A percentile compares a stretch with the other conserved stretches of the same genome.
Conservation (phyloP, 1,284 basidiomycete genomes). For the Cryptococcus maquisensis region DNA sequence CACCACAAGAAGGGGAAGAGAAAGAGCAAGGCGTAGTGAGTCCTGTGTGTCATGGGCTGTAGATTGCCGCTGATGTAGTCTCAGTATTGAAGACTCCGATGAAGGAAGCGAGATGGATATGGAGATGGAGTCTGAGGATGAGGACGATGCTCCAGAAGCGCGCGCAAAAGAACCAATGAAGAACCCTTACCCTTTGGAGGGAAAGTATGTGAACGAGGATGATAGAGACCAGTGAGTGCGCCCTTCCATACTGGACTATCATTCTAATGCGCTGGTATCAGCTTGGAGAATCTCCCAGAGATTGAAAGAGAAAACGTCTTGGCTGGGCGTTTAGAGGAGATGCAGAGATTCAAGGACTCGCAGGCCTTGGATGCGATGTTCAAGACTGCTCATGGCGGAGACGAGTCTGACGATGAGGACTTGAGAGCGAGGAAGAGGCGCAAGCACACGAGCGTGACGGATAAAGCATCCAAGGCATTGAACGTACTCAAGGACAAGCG, state of each 20-base stretch:
- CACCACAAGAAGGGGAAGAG: constrained; percentile 30
- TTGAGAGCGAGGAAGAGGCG: constrained; percentile 49
- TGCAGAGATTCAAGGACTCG: constrained; percentile 70
- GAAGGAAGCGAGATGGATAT: constrained; percentile 38
- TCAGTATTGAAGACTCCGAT: constrained; percentile 20
- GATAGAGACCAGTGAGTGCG: constrained; percentile 71
- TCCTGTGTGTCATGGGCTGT: constrained; percentile 19
- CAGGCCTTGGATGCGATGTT: constrained; percentile 69
- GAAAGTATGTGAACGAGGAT: constrained; percentile 76
- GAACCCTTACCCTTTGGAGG: constrained; percentile 86
- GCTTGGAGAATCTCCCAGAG: constrained; percentile 74
- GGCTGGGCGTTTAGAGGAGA: constrained; percentile 71
- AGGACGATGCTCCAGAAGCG: constrained; percentile 9
- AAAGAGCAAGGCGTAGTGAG: constrained; percentile 36
- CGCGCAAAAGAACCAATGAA: constrained; percentile 3
- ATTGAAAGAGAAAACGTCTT: constrained; percentile 83
- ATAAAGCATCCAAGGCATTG: constrained; percentile 73
- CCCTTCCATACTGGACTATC: neutral
- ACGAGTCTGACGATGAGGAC: constrained; percentile 30
- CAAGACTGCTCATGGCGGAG: constrained; percentile 52
- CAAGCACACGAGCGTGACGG: constrained; percentile 69
- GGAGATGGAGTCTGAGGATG: constrained; percentile 36
- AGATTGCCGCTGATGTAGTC: constrained; percentile 17
- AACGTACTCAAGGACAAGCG: constrained; percentile 77
- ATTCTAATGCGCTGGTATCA: constrained; percentile 37